Conservation (phyloP, 768 basidiomycete species). For the Serendipita sp. region DNA sequence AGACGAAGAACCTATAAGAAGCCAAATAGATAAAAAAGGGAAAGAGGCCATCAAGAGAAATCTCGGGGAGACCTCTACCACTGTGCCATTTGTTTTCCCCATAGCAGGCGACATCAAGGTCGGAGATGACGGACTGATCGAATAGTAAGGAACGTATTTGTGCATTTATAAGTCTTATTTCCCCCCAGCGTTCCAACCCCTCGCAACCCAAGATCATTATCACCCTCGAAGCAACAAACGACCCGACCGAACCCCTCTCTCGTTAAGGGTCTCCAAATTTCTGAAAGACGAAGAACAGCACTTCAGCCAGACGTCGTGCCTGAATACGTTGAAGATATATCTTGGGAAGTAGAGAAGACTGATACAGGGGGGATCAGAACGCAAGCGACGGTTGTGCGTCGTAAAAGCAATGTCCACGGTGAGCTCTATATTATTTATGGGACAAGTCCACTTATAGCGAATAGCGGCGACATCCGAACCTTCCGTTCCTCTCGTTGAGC, state of each 20-base stretch:
- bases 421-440: background rate
- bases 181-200: background rate
- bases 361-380: background rate
- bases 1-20: background rate
- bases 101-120: background rate
- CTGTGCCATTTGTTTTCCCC: background rate
- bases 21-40: no score
- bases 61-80: background rate
- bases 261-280: no score
- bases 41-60: background rate
- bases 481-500: no score
- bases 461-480: no score
- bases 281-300: background rate
- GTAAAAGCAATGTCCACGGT: background rate
- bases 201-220: background rate
- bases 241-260: background rate
- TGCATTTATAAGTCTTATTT: background rate
- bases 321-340: background rate
- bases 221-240: background rate
- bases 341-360: background rate
- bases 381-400: background rate
- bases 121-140: background rate
- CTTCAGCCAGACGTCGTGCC: background rate
- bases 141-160: background rate
- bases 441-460: no score